These are phyloP conservation scores for Yarrowia porcina DNA, from an alignment of 805 yeast species.

Conservation along the genomic window DNA sequence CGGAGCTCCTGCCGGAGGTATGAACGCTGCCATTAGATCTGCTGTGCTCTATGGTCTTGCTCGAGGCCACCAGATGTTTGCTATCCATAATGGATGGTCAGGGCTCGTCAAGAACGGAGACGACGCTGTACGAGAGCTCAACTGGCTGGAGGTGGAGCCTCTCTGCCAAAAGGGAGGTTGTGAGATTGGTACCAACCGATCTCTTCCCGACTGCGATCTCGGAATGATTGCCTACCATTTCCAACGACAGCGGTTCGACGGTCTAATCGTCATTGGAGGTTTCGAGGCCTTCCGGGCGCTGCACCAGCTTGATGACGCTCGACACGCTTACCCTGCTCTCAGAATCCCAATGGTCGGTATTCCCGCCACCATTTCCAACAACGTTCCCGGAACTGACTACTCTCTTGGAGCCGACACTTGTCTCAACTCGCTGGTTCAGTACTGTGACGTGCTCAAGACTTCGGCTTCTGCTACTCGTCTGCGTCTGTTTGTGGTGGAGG, in stretches of 20 bases:
- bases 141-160: slow-evolving; percentile 82
- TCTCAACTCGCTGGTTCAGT: slow-evolving; percentile 80
- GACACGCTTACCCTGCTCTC: slow-evolving; percentile 80
- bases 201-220: slow-evolving; percentile 74
- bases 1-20: slow-evolving; percentile 97
- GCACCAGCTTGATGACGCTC: slow-evolving; percentile 73
- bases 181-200: slow-evolving; percentile 93
- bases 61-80: slow-evolving; percentile 84
- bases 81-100: slow-evolving; percentile 88
- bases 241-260: slow-evolving; percentile 84
- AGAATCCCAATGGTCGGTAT: slow-evolving; percentile 90
- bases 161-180: slow-evolving; percentile 94
- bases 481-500: slow-evolving; percentile 93
- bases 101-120: slow-evolving; percentile 84
- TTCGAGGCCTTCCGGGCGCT: slow-evolving; percentile 92
- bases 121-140: slow-evolving; percentile 58
- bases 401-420: slow-evolving; percentile 96
- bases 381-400: slow-evolving; percentile 98
- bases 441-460: slow-evolving; percentile 94
- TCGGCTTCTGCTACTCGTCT: slow-evolving; percentile 92
- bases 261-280: slow-evolving; percentile 89
- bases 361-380: slow-evolving; percentile 95
- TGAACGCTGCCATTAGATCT: slow-evolving; percentile 90
- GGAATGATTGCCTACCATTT: slow-evolving; percentile 92
- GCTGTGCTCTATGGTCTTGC: slow-evolving; percentile 85